Percentiles rank a stretch among this genome's conserved stretches.
These are phyloP conservation scores for Beta macrorhiza DNA, from an alignment of 179 eudicot species.

Conservation along the genomic window DNA sequence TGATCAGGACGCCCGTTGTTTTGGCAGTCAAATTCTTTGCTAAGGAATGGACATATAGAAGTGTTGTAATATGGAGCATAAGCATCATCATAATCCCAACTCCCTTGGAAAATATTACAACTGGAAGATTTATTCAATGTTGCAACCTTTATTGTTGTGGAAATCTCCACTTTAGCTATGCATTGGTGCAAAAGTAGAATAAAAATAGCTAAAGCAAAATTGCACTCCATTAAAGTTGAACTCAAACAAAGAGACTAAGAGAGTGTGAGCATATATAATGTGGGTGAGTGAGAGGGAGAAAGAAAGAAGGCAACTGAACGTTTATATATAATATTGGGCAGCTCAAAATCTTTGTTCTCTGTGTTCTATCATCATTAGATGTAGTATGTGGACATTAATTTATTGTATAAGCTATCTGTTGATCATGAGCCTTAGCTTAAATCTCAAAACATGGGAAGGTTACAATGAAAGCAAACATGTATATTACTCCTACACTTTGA, in stretches of 20 bases:
- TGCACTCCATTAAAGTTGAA: background rate
- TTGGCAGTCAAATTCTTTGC: conserved; percentile 44
- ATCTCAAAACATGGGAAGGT: background rate
- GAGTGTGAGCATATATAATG: background rate
- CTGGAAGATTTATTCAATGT: conserved; percentile 8
- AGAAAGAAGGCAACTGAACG: background rate
- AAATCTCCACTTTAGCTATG: conserved; percentile 1
- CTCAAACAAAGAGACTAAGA: background rate
- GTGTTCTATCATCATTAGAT: no score
- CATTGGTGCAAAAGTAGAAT: conserved; percentile 22
- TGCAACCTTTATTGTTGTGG: background rate
- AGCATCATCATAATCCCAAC: conserved; percentile 48
- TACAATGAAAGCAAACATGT: background rate
- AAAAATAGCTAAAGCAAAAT: background rate
- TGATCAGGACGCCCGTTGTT: conserved; percentile 52
- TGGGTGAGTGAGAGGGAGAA: background rate
- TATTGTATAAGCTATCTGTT: no score
- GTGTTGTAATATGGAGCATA: conserved; percentile 43
- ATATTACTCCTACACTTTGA: background rate
- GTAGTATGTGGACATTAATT: no score
- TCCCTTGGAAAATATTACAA: conserved; percentile 56
- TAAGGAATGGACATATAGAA: conserved; percentile 48
- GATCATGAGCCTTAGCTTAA: background rate
- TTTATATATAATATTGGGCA: background rate
- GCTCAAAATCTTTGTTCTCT: no score